These are phyloP conservation scores for Pneumocystis wakefieldiae DNA, from an alignment of 1,139 yeast genomes.

Conservation along the genomic window DNA sequence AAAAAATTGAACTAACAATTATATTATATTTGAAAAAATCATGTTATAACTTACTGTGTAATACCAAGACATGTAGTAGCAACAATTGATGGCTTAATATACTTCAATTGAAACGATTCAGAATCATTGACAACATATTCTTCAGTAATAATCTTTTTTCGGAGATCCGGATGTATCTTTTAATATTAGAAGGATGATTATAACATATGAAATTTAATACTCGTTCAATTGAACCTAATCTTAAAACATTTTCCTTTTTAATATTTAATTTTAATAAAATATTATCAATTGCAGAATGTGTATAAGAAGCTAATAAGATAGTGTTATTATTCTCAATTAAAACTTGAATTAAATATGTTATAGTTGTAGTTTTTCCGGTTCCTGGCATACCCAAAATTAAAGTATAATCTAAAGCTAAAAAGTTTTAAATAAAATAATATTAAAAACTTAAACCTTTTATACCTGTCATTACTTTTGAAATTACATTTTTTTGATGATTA, in stretches of 20 bases:
- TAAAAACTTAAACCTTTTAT: not conserved
- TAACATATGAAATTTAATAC: not conserved
- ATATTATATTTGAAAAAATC: not conserved
- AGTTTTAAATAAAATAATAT: conserved; percentile 13
- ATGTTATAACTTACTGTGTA: conserved; percentile 27
- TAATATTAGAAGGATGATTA: not conserved
- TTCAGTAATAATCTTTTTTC: conserved; percentile 36
- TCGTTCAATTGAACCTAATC: conserved; percentile 24
- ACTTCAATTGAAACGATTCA: conserved; percentile 31
- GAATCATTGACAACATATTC: conserved; percentile 24
- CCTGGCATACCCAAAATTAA: conserved; percentile 96
- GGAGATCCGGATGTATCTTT: conserved; percentile 48
- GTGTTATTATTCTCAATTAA: conserved; percentile 48
- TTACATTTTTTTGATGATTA: conserved; percentile 53
- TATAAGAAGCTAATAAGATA: conserved; percentile 68
- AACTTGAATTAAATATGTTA: conserved; percentile 53
- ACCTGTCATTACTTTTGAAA: conserved; percentile 40
- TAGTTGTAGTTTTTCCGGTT: conserved; percentile 90
- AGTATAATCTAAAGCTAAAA: conserved; percentile 48
- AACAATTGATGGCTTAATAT: conserved; percentile 52
- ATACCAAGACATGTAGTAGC: conserved; percentile 83
- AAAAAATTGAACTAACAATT: conserved; percentile 32
- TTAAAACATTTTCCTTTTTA: conserved; percentile 31
- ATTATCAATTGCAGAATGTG: conserved; percentile 93
- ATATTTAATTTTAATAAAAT: conserved; percentile 56